Percentiles rank a stretch among this genome's conserved stretches.
Evolutionary conservation across 176 grass and related monocot genomes (phyloP).

Genomic region (Panicum miliaceum): DNA sequence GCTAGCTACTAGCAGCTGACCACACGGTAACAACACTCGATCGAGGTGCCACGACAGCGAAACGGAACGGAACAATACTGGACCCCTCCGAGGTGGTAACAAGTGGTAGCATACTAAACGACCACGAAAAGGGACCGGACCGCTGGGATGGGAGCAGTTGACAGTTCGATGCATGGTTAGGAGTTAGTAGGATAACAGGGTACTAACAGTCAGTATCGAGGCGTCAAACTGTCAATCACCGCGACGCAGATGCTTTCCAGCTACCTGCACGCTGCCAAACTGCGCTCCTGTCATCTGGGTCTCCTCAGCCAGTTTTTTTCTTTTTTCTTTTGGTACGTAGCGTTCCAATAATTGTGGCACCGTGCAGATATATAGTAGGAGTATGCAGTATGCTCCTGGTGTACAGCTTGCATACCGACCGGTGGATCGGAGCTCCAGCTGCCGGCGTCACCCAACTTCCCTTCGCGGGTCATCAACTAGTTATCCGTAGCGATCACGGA

Average conservation of each 20-base stretch:
- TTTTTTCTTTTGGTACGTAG: not conserved
- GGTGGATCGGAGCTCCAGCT: not conserved
- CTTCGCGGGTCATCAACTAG: slow-evolving; percentile 8
- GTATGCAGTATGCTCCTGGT: not conserved
- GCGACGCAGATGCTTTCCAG: no score
- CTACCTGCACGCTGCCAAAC: no score
- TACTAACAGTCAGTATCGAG: not conserved
- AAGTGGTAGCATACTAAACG: not conserved
- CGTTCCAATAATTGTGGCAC: slow-evolving; percentile 22
- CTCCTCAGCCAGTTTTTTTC: no score
- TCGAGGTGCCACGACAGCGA: not conserved
- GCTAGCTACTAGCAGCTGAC: not conserved
- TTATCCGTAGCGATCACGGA: slow-evolving; percentile 27
- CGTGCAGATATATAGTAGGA: not conserved
- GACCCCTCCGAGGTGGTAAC: not conserved
- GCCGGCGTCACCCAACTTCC: not conserved
- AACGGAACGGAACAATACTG: not conserved
- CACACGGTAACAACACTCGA: slow-evolving; percentile 1
- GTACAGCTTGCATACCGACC: not conserved
- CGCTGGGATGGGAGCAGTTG: not conserved
- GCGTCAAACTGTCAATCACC: no score
- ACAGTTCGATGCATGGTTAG: not conserved
- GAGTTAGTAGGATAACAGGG: not conserved
- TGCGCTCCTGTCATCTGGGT: no score
- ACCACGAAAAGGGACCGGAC: not conserved